phyloP scores from a whole-genome alignment of 768 basidiomycete species.

The Hortiboletus campestris region DNA sequence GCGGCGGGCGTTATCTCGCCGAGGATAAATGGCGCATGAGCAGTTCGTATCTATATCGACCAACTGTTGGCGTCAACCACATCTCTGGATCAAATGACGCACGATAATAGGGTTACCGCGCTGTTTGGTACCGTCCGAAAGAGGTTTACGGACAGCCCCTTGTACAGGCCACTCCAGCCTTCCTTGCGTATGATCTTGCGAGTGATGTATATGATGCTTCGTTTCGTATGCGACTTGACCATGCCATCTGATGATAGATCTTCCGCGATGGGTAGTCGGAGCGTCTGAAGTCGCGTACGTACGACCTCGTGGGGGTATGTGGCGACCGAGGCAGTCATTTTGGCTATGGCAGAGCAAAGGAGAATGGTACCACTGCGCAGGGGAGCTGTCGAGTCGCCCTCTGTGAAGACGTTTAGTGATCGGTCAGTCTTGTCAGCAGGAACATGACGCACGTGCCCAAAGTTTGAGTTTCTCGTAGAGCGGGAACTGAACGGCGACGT shows the following conservation, averaged over 20 bases:
- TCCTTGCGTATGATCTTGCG: conserved; percentile 73
- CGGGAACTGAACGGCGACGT: conserved; percentile 98
- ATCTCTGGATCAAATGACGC: conserved; percentile 11
- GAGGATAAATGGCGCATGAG: conserved; percentile 34
- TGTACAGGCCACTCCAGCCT: conserved; percentile 89
- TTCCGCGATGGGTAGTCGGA: conserved; percentile 61
- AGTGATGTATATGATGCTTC: conserved; percentile 74
- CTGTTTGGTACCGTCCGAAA: conserved; percentile 94
- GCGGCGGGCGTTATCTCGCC: conserved; percentile 7
- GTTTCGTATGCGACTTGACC: conserved; percentile 51
- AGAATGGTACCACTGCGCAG: conserved; percentile 58
- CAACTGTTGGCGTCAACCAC: conserved; percentile 1
- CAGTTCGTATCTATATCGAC: conserved; percentile 27
- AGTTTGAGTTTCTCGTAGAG: conserved; percentile 91
- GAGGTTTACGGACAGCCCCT: conserved; percentile 91
- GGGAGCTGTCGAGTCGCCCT: conserved; percentile 31
- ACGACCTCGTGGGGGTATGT: conserved; percentile 99
- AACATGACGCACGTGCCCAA: conserved; percentile 67
- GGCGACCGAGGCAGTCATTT: conserved; percentile 93
- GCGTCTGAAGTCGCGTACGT: conserved; percentile 95
- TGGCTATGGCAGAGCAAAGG: conserved; percentile 86
- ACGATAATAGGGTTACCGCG: conserved; percentile 84
- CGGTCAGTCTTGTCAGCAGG: not conserved
- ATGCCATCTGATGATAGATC: conserved; percentile 61
- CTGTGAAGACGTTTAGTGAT: conserved; percentile 13